phyloP scores from a whole-genome alignment of 352 stramenopile species.

The Elongisporangium anandrum region DNA sequence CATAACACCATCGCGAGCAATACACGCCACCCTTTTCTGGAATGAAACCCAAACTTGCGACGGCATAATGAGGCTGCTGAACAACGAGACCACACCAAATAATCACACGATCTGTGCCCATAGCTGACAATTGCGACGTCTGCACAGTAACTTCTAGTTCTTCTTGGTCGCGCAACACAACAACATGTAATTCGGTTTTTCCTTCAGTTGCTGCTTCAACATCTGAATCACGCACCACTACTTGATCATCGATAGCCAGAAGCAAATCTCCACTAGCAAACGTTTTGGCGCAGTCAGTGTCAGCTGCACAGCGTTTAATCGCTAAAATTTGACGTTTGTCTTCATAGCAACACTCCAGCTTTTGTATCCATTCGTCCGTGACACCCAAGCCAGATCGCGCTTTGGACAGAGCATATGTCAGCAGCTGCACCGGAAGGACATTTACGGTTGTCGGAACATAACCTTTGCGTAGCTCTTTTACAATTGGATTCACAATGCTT shows the following conservation, averaged over 20 bases:
- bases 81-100: slow-evolving; percentile 91
- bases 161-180: slow-evolving; percentile 72
- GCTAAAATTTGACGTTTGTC: slow-evolving; percentile 86
- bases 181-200: slow-evolving; percentile 50
- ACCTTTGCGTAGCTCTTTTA: slow-evolving; percentile 42
- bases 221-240: slow-evolving; percentile 75
- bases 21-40: slow-evolving; percentile 86
- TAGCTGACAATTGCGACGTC: slow-evolving; percentile 60
- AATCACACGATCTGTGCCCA: slow-evolving; percentile 87
- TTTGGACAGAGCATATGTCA: slow-evolving; percentile 86
- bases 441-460: slow-evolving; percentile 48
- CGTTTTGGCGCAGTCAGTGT: slow-evolving; percentile 54
- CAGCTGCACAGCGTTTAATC: slow-evolving; percentile 75
- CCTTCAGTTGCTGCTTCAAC: slow-evolving; percentile 59
- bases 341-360: slow-evolving; percentile 69
- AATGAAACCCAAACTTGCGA: slow-evolving; percentile 81
- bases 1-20: slow-evolving; percentile 89
- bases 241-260: slow-evolving; percentile 71
- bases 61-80: slow-evolving; percentile 86
- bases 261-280: slow-evolving; percentile 82
- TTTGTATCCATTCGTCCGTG: slow-evolving; percentile 81
- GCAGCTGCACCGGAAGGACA: slow-evolving; percentile 65
- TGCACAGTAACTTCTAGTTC: slow-evolving; percentile 59
- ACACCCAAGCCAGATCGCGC: slow-evolving; percentile 80
- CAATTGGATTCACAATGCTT: slow-evolving; percentile 60